phyloP scores from a whole-genome alignment of 2,329 filamentous ascomycete genomes.

The Hypocreales sp. region DNA sequence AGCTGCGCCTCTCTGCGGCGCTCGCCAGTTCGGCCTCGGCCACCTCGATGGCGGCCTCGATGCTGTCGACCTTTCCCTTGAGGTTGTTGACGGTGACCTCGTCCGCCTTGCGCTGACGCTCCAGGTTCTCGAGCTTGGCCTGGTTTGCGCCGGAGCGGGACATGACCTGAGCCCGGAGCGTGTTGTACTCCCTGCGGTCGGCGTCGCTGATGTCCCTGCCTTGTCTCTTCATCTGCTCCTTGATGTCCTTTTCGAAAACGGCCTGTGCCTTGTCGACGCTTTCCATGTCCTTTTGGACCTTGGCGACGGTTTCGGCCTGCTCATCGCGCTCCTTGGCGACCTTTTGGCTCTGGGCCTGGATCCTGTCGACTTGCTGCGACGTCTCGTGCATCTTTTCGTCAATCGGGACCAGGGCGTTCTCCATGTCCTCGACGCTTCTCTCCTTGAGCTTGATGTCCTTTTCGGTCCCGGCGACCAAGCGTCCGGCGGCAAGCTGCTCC shows the following conservation, averaged over 20 bases:
- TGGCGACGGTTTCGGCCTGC: constrained; percentile 52
- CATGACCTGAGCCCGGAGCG: constrained; percentile 70
- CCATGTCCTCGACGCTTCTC: constrained; percentile 71
- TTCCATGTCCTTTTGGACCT: constrained; percentile 65
- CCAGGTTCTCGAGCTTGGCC: constrained; percentile 70
- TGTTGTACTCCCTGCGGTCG: constrained; percentile 82
- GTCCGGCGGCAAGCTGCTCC: constrained; percentile 63
- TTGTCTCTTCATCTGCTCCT: constrained; percentile 69
- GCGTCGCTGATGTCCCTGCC: constrained; percentile 73
- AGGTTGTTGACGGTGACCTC: constrained; percentile 81
- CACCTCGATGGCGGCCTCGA: constrained; percentile 58
- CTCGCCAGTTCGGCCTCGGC: constrained; percentile 55
- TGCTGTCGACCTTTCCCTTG: constrained; percentile 72
- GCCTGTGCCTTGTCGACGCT: constrained; percentile 81
- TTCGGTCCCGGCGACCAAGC: constrained; percentile 69
- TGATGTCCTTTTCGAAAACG: constrained; percentile 78
- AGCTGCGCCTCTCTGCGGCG: constrained; percentile 52
- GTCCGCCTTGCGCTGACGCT: constrained; percentile 79
- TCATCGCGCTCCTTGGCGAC: constrained; percentile 63
- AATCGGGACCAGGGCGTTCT: constrained; percentile 74
- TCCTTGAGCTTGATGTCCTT: constrained; percentile 74
- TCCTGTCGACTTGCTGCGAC: constrained; percentile 50
- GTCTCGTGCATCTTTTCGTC: constrained; percentile 83
- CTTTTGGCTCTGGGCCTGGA: constrained; percentile 51
- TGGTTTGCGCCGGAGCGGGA: constrained; percentile 69